Evolutionary conservation across 2,329 filamentous ascomycete species (phyloP), one percentile per base, ranked within the genome.

Genomic region (Trichoderma breve): DNA sequence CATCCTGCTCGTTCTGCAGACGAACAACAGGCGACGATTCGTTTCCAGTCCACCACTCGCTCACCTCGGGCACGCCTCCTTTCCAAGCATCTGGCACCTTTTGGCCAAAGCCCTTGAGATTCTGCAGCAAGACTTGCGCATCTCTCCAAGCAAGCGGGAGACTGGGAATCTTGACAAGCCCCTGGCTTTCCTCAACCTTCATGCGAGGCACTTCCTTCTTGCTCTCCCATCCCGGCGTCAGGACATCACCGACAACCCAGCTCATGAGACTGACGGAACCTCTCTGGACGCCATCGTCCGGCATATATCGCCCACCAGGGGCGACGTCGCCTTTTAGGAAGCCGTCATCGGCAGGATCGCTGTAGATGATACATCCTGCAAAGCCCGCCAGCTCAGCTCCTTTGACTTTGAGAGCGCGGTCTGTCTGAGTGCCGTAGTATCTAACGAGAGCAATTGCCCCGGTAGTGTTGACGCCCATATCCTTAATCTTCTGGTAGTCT

Each of bases 131-230:
- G 26, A 89, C 86, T 79, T 96, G 90, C 0, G 96, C 95, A 81
- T 98, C 94, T 74, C 92, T 89, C 94, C 94, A 98, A 6, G 95
- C 89, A 24, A 99, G 84, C 1, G 96, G 96, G 62, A 99, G 83
- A 80, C 94, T 98, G 0, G 96, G 96, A 58, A 98, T 98, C 66
- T 91, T 88, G 28, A 91, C 88, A 15, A 99, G 85, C 0, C 90
- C 95, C 2, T 88, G 83, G 60, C 92, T 92, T 64, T 95, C 88
- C 26, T 92, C 88, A 24, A 90, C 88, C 64, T 89, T 86, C 77
- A 96, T 85, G 64, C 93, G 88, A 57, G 90, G 88, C 55, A 88
- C 83, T 7, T 88, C 88, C 75, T 89, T 86, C 60, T 87, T 90
- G 80, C 92, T 94, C 72, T 93, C 91, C 86, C 90, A 95, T 5